phyloP scores from a whole-genome alignment of 345 rosid genomes.

The Eucalyptus virginea region DNA sequence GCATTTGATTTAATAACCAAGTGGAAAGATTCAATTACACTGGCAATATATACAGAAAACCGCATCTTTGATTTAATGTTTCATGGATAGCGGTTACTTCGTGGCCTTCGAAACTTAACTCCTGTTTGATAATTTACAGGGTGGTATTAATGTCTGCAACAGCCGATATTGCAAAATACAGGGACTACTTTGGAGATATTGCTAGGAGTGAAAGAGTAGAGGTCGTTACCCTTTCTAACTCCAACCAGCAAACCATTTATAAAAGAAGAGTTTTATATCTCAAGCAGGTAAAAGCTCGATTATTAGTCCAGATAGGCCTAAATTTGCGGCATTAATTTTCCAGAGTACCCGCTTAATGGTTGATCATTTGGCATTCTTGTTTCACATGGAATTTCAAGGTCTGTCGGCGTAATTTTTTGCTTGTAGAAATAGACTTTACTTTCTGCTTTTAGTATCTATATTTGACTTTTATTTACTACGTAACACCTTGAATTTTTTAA shows the following conservation, averaged over 20 bases:
- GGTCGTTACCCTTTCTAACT: constrained; percentile 74
- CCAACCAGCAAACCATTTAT: constrained; percentile 47
- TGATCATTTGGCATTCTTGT: not conserved
- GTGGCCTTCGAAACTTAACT: not conserved
- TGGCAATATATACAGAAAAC: not conserved
- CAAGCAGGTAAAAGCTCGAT: constrained; percentile 45
- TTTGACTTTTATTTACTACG: not conserved
- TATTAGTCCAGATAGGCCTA: not conserved
- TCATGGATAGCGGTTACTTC: not conserved
- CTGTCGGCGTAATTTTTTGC: not conserved
- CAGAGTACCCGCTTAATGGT: not conserved
- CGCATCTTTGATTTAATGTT: not conserved
- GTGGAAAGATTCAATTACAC: not conserved
- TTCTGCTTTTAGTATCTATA: not conserved
- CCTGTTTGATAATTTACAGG: constrained; percentile 24
- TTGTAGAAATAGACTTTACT: not conserved
- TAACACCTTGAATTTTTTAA: not conserved
- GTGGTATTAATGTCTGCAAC: constrained; percentile 97
- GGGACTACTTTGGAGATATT: constrained; percentile 79
- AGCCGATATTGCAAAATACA: constrained; percentile 73
- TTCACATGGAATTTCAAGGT: not conserved
- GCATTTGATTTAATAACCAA: not conserved
- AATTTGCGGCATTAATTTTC: not conserved
- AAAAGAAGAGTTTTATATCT: constrained; percentile 60
- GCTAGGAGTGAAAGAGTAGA: constrained; percentile 86